Percentiles rank a stretch among this genome's conserved stretches.
These are phyloP conservation scores for Francoa sonchifolia DNA, from an alignment of 441 rosid genomes.

Conservation along the genomic window DNA sequence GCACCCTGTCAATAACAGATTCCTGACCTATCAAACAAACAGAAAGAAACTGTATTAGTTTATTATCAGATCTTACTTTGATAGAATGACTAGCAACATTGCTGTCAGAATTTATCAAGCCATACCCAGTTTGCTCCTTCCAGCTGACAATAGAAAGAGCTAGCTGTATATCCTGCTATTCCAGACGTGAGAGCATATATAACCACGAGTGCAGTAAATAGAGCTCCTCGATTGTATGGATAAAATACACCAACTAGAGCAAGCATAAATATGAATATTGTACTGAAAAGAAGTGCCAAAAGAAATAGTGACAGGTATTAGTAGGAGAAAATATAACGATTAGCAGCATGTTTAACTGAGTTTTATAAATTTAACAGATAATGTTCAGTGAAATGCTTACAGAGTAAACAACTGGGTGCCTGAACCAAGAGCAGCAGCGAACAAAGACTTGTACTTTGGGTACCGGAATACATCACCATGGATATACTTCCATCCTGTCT, in stretches of 20 bases:
- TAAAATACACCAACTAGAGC: background rate
- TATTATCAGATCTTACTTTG: background rate
- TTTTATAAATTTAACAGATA: background rate
- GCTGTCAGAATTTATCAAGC: background rate
- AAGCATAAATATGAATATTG: background rate
- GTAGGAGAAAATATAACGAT: too few species aligned
- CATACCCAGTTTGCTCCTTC: conserved; percentile 1
- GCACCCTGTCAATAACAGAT: too few species aligned
- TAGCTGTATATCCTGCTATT: background rate
- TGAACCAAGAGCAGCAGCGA: background rate
- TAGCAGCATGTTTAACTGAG: background rate
- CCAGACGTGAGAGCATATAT: too few species aligned
- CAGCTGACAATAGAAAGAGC: background rate
- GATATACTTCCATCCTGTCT: background rate
- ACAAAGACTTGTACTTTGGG: background rate
- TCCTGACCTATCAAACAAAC: too few species aligned
- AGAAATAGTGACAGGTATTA: too few species aligned
- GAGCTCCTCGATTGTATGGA: background rate
- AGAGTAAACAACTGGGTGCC: background rate
- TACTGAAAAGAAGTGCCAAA: background rate
- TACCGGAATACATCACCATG: background rate
- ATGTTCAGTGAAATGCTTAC: background rate
- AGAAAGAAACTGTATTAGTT: too few species aligned
- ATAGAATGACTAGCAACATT: background rate
- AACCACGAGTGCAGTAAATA: background rate